Evolutionary conservation across 2,329 filamentous ascomycete species (phyloP).

Genomic region (Diaporthe velutina): DNA sequence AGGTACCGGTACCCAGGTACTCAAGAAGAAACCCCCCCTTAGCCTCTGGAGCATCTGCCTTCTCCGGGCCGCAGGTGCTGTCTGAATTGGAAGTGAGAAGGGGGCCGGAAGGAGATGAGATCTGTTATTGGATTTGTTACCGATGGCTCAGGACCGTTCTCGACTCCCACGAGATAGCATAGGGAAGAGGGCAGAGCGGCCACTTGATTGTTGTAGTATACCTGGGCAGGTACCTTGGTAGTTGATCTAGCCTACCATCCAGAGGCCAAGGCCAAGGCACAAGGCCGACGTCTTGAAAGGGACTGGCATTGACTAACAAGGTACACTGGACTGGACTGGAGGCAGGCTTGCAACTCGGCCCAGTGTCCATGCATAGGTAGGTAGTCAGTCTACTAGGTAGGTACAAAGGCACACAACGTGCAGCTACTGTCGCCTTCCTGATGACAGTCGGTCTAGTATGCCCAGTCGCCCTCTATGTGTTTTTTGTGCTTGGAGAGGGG

Average conservation of each 20-base stretch:
- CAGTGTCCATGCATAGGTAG: background rate
- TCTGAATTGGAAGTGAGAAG: constrained; percentile 9
- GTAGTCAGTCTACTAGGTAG: background rate
- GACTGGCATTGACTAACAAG: background rate
- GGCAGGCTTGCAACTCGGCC: background rate
- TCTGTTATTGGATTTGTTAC: constrained; percentile 3
- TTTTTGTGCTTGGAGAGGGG: background rate
- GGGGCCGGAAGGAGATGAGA: constrained; percentile 13
- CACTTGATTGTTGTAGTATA: background rate
- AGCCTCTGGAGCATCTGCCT: constrained; percentile 6
- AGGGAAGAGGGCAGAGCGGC: background rate
- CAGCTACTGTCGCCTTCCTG: background rate
- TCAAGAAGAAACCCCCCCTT: constrained; percentile 14
- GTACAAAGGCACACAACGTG: background rate
- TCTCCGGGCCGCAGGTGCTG: background rate
- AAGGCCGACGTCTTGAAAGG: constrained; percentile 15
- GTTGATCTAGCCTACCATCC: background rate
- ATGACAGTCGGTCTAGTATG: background rate
- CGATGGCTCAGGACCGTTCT: background rate
- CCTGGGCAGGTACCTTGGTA: background rate
- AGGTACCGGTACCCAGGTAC: constrained; percentile 10
- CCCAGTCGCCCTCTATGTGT: background rate
- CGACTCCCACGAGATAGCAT: background rate
- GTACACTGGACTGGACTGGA: background rate
- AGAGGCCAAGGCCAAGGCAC: background rate